phyloP scores from a whole-genome alignment of 1,284 basidiomycete genomes.

The Pholiota adiposa region DNA sequence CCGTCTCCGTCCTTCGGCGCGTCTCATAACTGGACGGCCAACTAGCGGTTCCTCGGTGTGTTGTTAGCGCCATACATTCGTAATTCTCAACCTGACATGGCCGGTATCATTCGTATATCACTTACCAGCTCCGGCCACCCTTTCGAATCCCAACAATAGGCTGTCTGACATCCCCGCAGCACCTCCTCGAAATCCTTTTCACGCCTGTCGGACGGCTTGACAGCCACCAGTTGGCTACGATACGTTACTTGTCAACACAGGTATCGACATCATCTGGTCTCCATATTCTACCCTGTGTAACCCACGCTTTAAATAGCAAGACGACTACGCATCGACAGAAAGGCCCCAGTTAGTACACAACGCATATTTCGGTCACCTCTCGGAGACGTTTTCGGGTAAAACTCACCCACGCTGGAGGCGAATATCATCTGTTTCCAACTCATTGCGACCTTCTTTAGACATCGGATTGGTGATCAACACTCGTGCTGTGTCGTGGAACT shows the following conservation, averaged over 20 bases:
- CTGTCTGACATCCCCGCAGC: not conserved
- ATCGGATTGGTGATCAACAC: not conserved
- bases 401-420: slow-evolving; percentile 8
- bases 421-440: slow-evolving; percentile 2
- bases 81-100: not conserved
- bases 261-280: slow-evolving; percentile 7
- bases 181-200: not conserved
- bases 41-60: not conserved
- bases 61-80: not conserved
- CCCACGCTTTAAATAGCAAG: slow-evolving; percentile 11
- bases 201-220: not conserved
- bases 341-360: not conserved
- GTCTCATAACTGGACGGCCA: not conserved
- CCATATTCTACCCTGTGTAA: slow-evolving; percentile 1
- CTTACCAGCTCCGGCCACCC: too few species aligned
- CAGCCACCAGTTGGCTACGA: not conserved
- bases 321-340: slow-evolving; percentile 8
- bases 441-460: slow-evolving; percentile 1
- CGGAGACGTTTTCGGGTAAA: slow-evolving; percentile 7
- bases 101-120: not conserved
- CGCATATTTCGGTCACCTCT: slow-evolving; percentile 3
- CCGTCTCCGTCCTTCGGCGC: not conserved
- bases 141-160: not conserved
- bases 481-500: not conserved
- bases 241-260: not conserved